Evolutionary conservation across 1,284 basidiomycete genomes (phyloP), one percentile per base, ranked within the genome.

Genomic region (Tilletia setariae): DNA sequence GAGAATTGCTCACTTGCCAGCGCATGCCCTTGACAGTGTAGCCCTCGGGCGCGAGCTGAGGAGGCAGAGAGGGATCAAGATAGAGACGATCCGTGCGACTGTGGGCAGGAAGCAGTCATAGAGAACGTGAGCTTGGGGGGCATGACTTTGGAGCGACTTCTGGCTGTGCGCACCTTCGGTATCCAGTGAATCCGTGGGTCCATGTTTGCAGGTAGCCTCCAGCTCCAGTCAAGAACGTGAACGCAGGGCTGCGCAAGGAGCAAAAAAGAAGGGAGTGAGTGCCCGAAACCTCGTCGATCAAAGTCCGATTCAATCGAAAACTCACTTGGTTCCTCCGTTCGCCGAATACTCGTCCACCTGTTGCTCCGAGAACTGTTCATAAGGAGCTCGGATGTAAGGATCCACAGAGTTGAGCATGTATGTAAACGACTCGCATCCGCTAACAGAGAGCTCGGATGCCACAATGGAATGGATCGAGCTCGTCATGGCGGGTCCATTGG

Each of bases 341-440:
- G 32, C 46, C 1, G 63, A 32, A 63, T 71, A 77, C 25, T 30
- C 53, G 40, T 79, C 78, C 51, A 35, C 65, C 13, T 70, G 51
- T 62, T 77, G 74, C 68, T 77, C 77, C 21, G 71, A 74, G 63
- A 79, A 79, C 67, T 80, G 78, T 63, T 71, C 73, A 68, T 68
- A 80, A 1, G 77, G 76, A 32, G 68, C 69, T 0, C 78, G 68
- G 1, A 68, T 63, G 59, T 80, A 80, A 7, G 78, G 78, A 46
- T 74, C 68, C 0, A 69, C 65, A 1, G 69, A 56, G 28, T 68
- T 70, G 16, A 77, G 68, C 66, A 78, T 49, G 63, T 76, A 76
- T 21, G 76, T 72, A 64, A 69, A 80, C 13, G 68, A 64, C 2
- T 76, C 73, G 63, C 78, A 80, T 8, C 77, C 77, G 4, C 71